Conservation (phyloP, 208 protist genomes). For the Trypanosoma boissoni region DNA sequence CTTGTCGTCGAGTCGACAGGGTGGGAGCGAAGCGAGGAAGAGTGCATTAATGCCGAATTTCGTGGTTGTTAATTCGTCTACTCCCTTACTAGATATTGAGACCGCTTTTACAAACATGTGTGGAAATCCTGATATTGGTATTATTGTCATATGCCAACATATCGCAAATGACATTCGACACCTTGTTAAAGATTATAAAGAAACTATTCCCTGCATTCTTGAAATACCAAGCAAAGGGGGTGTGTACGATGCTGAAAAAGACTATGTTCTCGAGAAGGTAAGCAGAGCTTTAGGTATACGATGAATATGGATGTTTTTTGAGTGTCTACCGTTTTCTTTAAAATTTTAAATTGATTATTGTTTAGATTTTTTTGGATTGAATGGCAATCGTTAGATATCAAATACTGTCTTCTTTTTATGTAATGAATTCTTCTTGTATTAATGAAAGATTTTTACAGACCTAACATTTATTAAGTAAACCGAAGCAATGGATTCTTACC, state of each 20-base stretch:
- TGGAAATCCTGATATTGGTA: conserved; percentile 86
- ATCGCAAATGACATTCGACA: conserved; percentile 96
- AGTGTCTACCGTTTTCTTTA: no score
- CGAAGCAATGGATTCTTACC: conserved; percentile 41
- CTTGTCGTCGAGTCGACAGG: conserved; percentile 15
- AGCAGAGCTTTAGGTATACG: conserved; percentile 66
- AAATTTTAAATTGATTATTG: no score
- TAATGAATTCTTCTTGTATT: no score
- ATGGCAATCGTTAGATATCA: no score
- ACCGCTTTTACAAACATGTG: conserved; percentile 91
- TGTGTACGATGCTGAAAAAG: conserved; percentile 95
- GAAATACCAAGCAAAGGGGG: conserved; percentile 97
- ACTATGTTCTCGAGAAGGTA: conserved; percentile 93
- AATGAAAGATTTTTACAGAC: background rate
- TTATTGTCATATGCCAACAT: conserved; percentile 96
- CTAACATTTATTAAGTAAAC: background rate
- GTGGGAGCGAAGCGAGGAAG: conserved; percentile 19
- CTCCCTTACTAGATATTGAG: conserved; percentile 90
- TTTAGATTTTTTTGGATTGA: no score
- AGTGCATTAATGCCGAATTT: conserved; percentile 74
- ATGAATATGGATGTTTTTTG: conserved; percentile 15
- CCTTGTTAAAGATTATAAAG: conserved; percentile 89
- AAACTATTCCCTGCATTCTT: conserved; percentile 93
- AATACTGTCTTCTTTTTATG: no score
- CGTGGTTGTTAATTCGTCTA: conserved; percentile 90